Evolutionary conservation across 805 yeast genomes (phyloP), one percentile per base, ranked within the genome.

Genomic region (Cyberlindnera xylosilytica): DNA sequence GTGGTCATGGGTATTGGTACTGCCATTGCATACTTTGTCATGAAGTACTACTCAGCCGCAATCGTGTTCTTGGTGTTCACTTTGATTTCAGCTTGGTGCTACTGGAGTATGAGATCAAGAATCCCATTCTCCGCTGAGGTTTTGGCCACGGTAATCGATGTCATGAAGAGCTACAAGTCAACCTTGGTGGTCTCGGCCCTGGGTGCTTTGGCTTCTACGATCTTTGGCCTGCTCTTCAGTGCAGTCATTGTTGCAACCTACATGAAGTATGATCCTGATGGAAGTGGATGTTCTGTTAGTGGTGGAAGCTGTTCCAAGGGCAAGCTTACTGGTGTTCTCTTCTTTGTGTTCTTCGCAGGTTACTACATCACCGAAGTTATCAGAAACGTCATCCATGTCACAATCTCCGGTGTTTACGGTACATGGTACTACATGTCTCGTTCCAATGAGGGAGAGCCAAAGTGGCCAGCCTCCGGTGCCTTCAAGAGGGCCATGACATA

Each of bases 361-460:
- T 89, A 77, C 60, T 84, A 79, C 61, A 77, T 88, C 46, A 76
- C 93, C 22, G 97, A 88, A 63, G 93, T 89, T 16, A 69, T 87
- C 44, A 80, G 81, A 64, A 88, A 86, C 54, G 72, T 86, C 13
- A 81, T 88, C 28, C 95, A 90, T 57, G 85, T 83, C 18, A 78
- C 89, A 1, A 80, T 87, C 36, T 74, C 91, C 19, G 96, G 96
- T 20, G 79, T 88, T 16, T 90, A 77, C 60, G 97, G 97, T 9
- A 77, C 91, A 8, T 90, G 97, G 97, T 89, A 87, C 63, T 90
- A 87, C 63, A 74, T 85, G 62, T 75, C 84, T 16, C 71, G 72
- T 42, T 77, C 88, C 11, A 88, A 82, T 58, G 83, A 83, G 60
- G 89, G 89, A 3, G 82, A 78, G 68, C 96, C 96, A 24, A 72